Evolutionary conservation across 768 basidiomycete species (phyloP), one percentile per base, ranked within the genome.

Genomic region (Suillus spraguei): DNA sequence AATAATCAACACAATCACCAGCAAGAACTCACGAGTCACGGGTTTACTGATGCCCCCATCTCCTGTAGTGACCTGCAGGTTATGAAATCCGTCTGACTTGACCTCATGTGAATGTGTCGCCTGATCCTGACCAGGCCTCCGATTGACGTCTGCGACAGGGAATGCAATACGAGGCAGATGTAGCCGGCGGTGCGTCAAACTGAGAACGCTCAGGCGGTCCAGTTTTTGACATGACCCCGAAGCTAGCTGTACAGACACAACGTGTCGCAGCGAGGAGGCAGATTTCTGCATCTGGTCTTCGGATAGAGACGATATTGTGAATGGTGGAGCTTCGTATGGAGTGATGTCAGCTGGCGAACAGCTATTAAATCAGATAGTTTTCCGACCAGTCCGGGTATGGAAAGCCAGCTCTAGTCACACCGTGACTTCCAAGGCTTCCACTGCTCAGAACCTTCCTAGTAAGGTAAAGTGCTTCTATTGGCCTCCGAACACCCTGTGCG

Each of bases 121-220:
- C 22, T 47, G 22, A 11, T 47, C 64, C 62, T 50, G 61, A 55
- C 54, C 58, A 24, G 42, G 47, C 62, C 16, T 60, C 63, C 2
- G 59, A 49, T 8, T 60, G 47, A 42, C 59, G 55, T 68, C 63
- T 66, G 66, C 50, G 60, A 47, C 5, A 47, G 10, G 22, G 46
- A 47, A 47, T 47, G 22, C 22, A 22, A 24, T 47, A 22, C 46
- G 24, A 24, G 46, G 46, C 46, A 47, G 22, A 24, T 47, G 46
- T 24, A 47, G 46, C 22, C 22, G 46, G 11, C 22, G 46, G 22
- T 47, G 46, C 22, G 46, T 22, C 13, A 24, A 47, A 47, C 46
- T 22, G 24, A 22, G 22, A 47, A 22, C 46, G 46, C 11, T 47
- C 46, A 47, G 22, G 13, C 5, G 13, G 22, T 47, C 46, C 22